Base-by-base conservation (phyloP, 495 filamentous ascomycete species). In the Penicillium verhagenii region DNA sequence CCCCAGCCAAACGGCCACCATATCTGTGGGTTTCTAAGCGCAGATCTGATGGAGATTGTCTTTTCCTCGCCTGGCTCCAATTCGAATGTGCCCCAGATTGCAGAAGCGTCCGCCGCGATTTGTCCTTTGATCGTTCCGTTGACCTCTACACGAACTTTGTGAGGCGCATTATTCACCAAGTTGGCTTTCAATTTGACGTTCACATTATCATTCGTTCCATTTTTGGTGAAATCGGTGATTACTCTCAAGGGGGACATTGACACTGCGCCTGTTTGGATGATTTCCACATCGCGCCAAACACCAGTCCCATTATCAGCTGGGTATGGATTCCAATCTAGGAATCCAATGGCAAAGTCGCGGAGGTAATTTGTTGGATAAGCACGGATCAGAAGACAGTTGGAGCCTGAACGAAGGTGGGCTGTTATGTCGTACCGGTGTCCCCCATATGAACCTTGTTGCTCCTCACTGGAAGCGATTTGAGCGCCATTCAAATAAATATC, bases 1-100 rank as follows among this genome's bases (percentile, higher is more conserved):
- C 91, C 91, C 75, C 91, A 91, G 6, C 79, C 70, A n/a, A 81
- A 72, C 13, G 91, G 89, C 72, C 86, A 92, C 91, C 91, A 96
- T 19, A 94, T 74, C 18, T 80, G 66, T 2, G 89, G 85, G 23
- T 82, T 73, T 3, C 69, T 47, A 0, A 84, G 69, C 14, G 78
- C 28, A 3, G 77, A 57, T 4, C 65, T 65, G 1, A 74, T 60
- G 1, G 65, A 60, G 1, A 81, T 56, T 4, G 70, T 73, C 3
- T 73, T 64, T 10, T 75, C 72, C 21, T 67, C 63, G 1, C 67
- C 63, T 28, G 75, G 58, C 3, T 60, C 47, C 1, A 86, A 58
- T 0, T 63, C 71, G 38, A 83, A 47, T 0, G 52, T 58, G 23
- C 74, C 53, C 0, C 50, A 57, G 42, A 78, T 57, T 0, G 51